phyloP scores from a whole-genome alignment of 164 flowering plant genomes.

The Annona squamosa region DNA sequence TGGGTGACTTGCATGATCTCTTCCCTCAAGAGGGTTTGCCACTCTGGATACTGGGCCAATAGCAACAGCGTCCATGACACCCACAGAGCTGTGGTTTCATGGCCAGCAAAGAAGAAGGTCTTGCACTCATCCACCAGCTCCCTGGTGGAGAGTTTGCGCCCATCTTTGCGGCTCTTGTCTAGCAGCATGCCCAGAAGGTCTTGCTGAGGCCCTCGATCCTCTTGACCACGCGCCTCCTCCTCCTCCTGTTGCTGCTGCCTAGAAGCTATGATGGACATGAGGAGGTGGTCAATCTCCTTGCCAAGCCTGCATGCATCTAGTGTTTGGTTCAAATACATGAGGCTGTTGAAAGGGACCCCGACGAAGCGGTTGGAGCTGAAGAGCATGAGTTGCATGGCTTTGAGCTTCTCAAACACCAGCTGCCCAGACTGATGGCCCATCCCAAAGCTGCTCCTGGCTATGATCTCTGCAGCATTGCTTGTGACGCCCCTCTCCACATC shows the following conservation, averaged over 20 bases:
- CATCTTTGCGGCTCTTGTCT: constrained; percentile 21
- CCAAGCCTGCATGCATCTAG: constrained; percentile 49
- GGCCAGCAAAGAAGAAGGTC: constrained; percentile 89
- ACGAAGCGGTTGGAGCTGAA: constrained; percentile 55
- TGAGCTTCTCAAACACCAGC: constrained; percentile 47
- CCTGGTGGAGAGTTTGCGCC: constrained; percentile 22
- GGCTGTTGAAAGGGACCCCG: constrained; percentile 70
- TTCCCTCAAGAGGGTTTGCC: constrained; percentile 2
- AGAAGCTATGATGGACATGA: constrained; percentile 37
- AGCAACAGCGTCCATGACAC: constrained; percentile 24
- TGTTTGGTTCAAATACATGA: constrained; percentile 34
- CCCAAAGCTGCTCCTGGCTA: constrained; percentile 75
- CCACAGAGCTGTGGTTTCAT: constrained; percentile 78
- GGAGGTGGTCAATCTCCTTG: constrained; percentile 59
- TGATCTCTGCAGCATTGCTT: constrained; percentile 57
- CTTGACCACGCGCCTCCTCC: no score
- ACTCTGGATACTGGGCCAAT: constrained; percentile 2
- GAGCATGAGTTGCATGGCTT: constrained; percentile 52
- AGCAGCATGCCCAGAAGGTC: constrained; percentile 61
- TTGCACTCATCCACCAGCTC: constrained; percentile 92
- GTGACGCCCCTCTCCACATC: constrained; percentile 55
- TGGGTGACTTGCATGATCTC: constrained; percentile 6
- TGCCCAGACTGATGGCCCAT: constrained; percentile 33
- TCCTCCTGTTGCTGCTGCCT: constrained; percentile 16
- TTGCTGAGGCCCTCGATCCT: constrained; percentile 6